phyloP scores from a whole-genome alignment of 495 filamentous ascomycete genomes.

The Neurospora cerealis region DNA sequence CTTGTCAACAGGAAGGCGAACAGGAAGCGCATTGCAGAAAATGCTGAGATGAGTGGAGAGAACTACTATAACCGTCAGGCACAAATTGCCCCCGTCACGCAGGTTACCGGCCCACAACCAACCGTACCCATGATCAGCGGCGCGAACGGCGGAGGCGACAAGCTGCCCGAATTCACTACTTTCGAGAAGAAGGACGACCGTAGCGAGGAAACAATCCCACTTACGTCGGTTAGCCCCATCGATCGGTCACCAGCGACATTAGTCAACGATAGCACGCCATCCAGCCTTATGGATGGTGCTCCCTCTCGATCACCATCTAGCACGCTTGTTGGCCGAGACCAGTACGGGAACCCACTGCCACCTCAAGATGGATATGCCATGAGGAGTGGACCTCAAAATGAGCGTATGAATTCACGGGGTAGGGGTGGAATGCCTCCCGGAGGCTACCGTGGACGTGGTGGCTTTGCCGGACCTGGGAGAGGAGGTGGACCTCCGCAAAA shows the following conservation, averaged over 20 bases:
- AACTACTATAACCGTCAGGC: conserved; percentile 77
- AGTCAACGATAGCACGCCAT: conserved; percentile 22
- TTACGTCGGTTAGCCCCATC: conserved; percentile 57
- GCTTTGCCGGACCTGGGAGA: conserved; percentile 32
- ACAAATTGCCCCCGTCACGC: conserved; percentile 27
- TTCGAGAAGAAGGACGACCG: conserved; percentile 59
- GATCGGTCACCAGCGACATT: conserved; percentile 33
- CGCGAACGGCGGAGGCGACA: conserved; percentile 43
- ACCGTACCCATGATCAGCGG: conserved; percentile 46
- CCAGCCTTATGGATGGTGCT: conserved; percentile 19
- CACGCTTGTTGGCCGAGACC: conserved; percentile 40
- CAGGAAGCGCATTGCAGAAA: conserved; percentile 83
- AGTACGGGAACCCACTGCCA: conserved; percentile 55
- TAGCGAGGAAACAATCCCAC: conserved; percentile 69
- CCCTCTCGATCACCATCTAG: conserved; percentile 27
- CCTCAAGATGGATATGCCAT: conserved; percentile 39
- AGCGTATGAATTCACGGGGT: conserved; percentile 47
- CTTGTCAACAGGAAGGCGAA: conserved; percentile 85
- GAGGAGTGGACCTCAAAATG: conserved; percentile 51
- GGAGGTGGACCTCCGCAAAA: conserved; percentile 27
- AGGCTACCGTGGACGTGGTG: conserved; percentile 46
- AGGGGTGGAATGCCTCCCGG: conserved; percentile 40
- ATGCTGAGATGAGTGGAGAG: conserved; percentile 89
- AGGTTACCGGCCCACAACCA: conserved; percentile 37
- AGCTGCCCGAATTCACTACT: conserved; percentile 62